Conservation (phyloP, 441 rosid genomes). For the Brassica hybrid region DNA sequence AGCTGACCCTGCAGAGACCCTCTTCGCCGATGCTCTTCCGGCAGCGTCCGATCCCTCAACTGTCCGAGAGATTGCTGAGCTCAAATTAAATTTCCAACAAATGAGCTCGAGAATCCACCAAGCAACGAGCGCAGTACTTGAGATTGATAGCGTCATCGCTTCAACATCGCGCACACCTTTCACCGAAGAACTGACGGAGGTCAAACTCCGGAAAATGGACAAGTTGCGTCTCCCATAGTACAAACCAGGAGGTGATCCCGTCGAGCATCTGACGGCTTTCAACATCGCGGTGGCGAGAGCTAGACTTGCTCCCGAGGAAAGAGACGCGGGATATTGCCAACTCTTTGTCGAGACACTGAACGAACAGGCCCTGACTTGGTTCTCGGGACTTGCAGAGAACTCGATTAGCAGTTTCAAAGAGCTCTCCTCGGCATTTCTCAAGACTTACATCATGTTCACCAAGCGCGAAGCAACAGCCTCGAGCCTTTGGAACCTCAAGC, state of each 20-base stretch:
- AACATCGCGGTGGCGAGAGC: neutral
- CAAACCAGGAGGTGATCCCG: neutral
- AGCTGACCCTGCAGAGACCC: no score
- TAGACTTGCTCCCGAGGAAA: neutral
- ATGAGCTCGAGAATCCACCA: no score
- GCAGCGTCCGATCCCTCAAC: no score
- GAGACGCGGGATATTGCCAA: neutral
- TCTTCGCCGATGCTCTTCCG: no score
- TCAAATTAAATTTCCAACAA: no score
- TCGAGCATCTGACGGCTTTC: neutral
- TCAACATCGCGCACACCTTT: no score
- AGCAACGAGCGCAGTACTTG: no score
- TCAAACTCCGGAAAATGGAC: neutral
- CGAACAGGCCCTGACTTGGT: neutral
- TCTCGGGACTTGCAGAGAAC: neutral
- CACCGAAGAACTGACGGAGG: no score
- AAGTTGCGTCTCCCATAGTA: neutral
- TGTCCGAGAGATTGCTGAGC: no score
- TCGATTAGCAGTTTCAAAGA: neutral
- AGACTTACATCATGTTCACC: neutral
- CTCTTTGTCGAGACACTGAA: neutral
- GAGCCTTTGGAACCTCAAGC: no score
- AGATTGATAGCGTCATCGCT: no score
- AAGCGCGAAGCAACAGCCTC: no score
- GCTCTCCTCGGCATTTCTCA: neutral